Evolutionary conservation across 2,329 filamentous ascomycete genomes (phyloP), one percentile per base, ranked within the genome.

Genomic region (Corniculantispora saksenae): DNA sequence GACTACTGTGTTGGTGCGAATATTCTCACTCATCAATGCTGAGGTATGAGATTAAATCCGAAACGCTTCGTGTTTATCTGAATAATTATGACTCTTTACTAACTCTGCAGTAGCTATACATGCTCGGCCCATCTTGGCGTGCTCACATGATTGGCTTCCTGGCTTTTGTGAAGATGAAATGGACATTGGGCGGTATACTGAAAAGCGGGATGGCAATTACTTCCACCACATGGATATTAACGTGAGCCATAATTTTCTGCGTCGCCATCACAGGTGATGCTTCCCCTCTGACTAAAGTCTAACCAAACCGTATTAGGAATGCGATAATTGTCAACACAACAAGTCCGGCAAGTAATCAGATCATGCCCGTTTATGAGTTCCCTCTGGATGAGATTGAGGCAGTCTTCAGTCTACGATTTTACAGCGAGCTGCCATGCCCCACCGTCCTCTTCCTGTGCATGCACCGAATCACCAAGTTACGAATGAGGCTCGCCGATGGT

Each of bases 11-110:
- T 8, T 61, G 32, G 47, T 51, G 21, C 45, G 58, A 27, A 61
- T 61, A 38, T 61, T 61, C 21, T 61, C 58, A n/a, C 58, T 61
- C 7, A 40, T 61, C n/a, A 61, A 61, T 40, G 29, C 58, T 7
- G 58, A 61, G 58, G 58, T 61, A 51, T 1, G 47, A 9, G 25
- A 38, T 13, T 8, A 7, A 38, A 13, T 38, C 25, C 15, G 10
- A 25, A 19, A 12, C 25, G 35, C 17, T 19, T 5, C n/a, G 13
- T 54, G n/a, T n/a, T n/a, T n/a, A n/a, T n/a, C n/a, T n/a, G n/a
- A n/a, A n/a, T n/a, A n/a, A n/a, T n/a, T n/a, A n/a, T n/a, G n/a
- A n/a, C n/a, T n/a, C n/a, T n/a, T n/a, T n/a, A n/a, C n/a, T n/a
- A n/a, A n/a, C n/a, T n/a, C n/a, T n/a, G n/a, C n/a, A n/a, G n/a